These are phyloP conservation scores for Lactarius akahatsu DNA, from an alignment of 768 basidiomycete species.

Conservation along the genomic window DNA sequence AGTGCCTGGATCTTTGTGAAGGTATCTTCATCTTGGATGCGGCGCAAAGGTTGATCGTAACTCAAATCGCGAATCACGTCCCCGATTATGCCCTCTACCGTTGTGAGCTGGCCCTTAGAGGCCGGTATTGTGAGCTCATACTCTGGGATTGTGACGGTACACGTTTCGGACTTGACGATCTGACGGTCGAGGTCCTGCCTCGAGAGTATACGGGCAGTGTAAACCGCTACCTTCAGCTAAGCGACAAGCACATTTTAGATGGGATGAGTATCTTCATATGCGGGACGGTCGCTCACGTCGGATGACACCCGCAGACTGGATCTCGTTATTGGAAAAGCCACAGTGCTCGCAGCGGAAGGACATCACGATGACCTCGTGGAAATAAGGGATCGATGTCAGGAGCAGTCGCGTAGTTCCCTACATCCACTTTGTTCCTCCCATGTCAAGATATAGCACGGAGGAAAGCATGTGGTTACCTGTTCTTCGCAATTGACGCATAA, in stretches of 20 bases:
- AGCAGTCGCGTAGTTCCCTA: conserved; percentile 89
- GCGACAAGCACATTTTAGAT: not conserved
- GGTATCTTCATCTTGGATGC: conserved; percentile 70
- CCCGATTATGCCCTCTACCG: conserved; percentile 87
- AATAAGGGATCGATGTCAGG: conserved; percentile 92
- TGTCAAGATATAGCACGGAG: not conserved
- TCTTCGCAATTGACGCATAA: conserved; percentile 93
- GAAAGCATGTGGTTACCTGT: conserved; percentile 56
- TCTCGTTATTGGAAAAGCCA: conserved; percentile 86
- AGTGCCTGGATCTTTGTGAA: conserved; percentile 75
- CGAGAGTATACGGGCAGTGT: conserved; percentile 74
- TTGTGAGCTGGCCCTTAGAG: conserved; percentile 91
- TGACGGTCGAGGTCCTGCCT: conserved; percentile 87
- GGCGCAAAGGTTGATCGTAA: conserved; percentile 79
- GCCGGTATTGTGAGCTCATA: conserved; percentile 88
- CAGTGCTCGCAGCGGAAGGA: conserved; percentile 96
- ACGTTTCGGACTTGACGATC: conserved; percentile 83
- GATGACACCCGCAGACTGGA: conserved; percentile 85
- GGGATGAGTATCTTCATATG: not conserved
- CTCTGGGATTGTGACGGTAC: conserved; percentile 83
- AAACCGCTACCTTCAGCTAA: conserved; percentile 80
- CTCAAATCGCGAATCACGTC: conserved; percentile 80
- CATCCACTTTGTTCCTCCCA: conserved; percentile 5
- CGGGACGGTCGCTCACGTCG: conserved; percentile 57
- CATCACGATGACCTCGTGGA: conserved; percentile 92